Percentiles rank a stretch among this genome's conserved stretches.
These are phyloP conservation scores for Tulasnella sp. DNA, from an alignment of 768 basidiomycete genomes.

Conservation along the genomic window DNA sequence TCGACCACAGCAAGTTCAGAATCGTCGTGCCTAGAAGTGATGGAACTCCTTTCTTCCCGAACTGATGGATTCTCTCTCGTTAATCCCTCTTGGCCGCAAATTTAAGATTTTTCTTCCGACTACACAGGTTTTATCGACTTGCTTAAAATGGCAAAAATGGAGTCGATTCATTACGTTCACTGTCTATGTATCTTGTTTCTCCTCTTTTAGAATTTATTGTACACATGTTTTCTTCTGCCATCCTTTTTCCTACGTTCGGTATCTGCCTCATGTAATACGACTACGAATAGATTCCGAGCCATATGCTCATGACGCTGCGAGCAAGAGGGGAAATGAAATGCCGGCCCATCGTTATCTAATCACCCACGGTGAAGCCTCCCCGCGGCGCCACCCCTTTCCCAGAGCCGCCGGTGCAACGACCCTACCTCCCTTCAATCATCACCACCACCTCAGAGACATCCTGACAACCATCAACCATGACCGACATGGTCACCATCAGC, in stretches of 20 bases:
- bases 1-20: background rate
- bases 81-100: too few relatives aligned
- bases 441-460: background rate
- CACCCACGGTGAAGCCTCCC: background rate
- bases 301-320: too few relatives aligned
- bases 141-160: too few relatives aligned
- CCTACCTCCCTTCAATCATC: background rate
- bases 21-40: background rate
- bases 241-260: background rate
- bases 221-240: background rate
- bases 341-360: too few relatives aligned
- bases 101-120: too few relatives aligned
- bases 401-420: background rate
- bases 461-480: background rate
- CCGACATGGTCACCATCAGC: background rate
- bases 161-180: too few relatives aligned
- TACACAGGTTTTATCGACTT: too few relatives aligned
- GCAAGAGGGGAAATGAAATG: too few relatives aligned
- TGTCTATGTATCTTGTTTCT: too few relatives aligned
- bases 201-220: too few relatives aligned
- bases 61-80: background rate
- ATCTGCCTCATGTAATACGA: too few relatives aligned
- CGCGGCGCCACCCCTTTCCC: background rate
- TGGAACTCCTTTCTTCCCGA: background rate
- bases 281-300: background rate